Evolutionary conservation across 2,329 filamentous ascomycete species (phyloP).

Genomic region (Sclerotinia borealis): DNA sequence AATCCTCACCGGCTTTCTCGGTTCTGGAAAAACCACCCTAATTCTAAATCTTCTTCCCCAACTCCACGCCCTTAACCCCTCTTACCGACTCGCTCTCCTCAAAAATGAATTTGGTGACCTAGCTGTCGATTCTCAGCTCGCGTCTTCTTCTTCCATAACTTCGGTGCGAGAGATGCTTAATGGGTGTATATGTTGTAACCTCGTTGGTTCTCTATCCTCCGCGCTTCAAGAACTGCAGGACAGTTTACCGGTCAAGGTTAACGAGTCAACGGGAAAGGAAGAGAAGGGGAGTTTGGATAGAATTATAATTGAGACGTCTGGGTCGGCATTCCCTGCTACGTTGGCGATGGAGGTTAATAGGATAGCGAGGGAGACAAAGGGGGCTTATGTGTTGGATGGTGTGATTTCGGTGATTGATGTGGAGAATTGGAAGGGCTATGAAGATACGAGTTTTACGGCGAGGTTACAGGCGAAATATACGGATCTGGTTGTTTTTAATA

Average conservation of each 20-base stretch:
- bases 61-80: constrained; percentile 62
- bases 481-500: constrained; percentile 67
- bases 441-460: constrained; percentile 64
- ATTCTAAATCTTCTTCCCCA: constrained; percentile 92
- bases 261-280: not conserved
- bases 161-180: constrained; percentile 91
- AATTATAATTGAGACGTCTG: constrained; percentile 90
- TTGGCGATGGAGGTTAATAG: constrained; percentile 67
- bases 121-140: constrained; percentile 87
- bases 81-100: constrained; percentile 84
- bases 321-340: constrained; percentile 55
- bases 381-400: constrained; percentile 58
- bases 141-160: constrained; percentile 72
- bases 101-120: constrained; percentile 99
- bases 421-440: constrained; percentile 71
- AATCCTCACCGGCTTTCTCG: constrained; percentile 92
- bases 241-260: not conserved
- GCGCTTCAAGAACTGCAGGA: constrained; percentile 65
- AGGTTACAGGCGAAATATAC: constrained; percentile 68
- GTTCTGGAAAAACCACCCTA: constrained; percentile 92
- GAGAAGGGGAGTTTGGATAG: constrained; percentile 54
- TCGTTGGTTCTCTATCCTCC: constrained; percentile 81
- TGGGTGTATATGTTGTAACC: constrained; percentile 98
- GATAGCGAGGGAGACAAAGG: constrained; percentile 47
- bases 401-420: constrained; percentile 68